Evolutionary conservation across 306 rosid species (phyloP), one percentile per base, ranked within the genome.

Genomic region (Cicer cuneatum): DNA sequence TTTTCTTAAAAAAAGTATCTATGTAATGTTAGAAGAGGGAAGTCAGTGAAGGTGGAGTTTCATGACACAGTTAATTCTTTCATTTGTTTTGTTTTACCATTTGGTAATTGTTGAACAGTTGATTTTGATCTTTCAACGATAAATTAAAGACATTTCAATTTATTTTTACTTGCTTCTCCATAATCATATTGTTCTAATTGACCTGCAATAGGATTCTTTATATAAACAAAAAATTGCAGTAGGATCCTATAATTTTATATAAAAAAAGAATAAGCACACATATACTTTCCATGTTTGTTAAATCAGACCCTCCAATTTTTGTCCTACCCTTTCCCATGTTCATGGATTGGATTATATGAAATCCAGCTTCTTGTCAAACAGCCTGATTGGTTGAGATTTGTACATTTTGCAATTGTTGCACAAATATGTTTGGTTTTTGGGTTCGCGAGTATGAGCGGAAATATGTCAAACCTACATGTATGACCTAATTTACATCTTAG

Each of bases 41-140:
- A 73, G 51, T 66, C 53, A 37, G 59, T 71, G 69, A 51, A 68
- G 21, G 69, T 68, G 65, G 87, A 67, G 78, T 64, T 83, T 64
- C 62, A 58, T 69, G 73, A 71, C 62, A 69, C 78, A 74, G 81
- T 82, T 77, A 60, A 83, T 86, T 85, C 81, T 77, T 90, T 79
- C 56, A 81, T 81, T 81, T 60, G 67, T 81, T 78, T 84, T 81
- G 73, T 74, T 70, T 75, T 78, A 71, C 75, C 52, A 53, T 77
- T 79, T 72, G 63, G 63, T 76, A 75, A 66, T 72, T 66, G 77
- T 85, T 75, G 69, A 80, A 73, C 87, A 82, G 45, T 79, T 75
- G 16, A 69, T 72, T 72, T 62, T 56, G 1, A 10, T 56, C 14
- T 57, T 60, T 66, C 35, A 58, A 74, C 68, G 74, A 74, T 80